phyloP scores from a whole-genome alignment of 345 rosid genomes.

The Cochlearia excelsa region DNA sequence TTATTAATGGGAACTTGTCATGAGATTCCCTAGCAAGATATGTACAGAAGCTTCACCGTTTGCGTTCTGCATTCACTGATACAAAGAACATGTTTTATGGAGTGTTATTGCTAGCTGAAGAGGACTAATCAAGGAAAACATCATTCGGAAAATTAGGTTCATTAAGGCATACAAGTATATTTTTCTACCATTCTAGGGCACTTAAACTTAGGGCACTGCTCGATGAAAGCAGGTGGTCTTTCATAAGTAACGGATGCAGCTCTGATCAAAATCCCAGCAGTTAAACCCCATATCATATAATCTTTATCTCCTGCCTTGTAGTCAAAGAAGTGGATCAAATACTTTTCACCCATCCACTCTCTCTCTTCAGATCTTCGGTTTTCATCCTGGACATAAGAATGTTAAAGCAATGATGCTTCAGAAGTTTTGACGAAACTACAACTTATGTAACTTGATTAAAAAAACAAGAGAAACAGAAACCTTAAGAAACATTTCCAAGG shows the following conservation, averaged over 20 bases:
- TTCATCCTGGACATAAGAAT: conserved; percentile 50
- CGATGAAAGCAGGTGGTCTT: conserved; percentile 57
- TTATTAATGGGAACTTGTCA: conserved; percentile 15
- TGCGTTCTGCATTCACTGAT: conserved; percentile 28
- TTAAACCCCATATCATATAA: conserved; percentile 66
- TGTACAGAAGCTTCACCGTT: conserved; percentile 18
- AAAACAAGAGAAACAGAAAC: conserved; percentile 47
- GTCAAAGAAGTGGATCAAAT: conserved; percentile 60
- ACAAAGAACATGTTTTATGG: conserved; percentile 20
- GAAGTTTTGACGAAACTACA: neutral
- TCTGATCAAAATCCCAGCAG: conserved; percentile 68
- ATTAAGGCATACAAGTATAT: conserved; percentile 39
- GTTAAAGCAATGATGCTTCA: conserved; percentile 13
- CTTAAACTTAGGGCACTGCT: conserved; percentile 62
- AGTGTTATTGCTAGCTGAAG: conserved; percentile 15
- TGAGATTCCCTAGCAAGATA: conserved; percentile 19
- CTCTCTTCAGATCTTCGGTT: conserved; percentile 61
- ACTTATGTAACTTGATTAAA: conserved; percentile 10
- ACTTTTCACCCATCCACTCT: conserved; percentile 71
- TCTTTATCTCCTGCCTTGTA: conserved; percentile 48
- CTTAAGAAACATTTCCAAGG: conserved; percentile 90
- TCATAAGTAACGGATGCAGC: conserved; percentile 68
- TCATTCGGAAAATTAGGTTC: conserved; percentile 7
- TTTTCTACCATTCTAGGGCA: conserved; percentile 43
- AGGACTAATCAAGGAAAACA: conserved; percentile 25